Evolutionary conservation across 1,139 yeast species (phyloP).

Genomic region (Suhomyces anneliseae): DNA sequence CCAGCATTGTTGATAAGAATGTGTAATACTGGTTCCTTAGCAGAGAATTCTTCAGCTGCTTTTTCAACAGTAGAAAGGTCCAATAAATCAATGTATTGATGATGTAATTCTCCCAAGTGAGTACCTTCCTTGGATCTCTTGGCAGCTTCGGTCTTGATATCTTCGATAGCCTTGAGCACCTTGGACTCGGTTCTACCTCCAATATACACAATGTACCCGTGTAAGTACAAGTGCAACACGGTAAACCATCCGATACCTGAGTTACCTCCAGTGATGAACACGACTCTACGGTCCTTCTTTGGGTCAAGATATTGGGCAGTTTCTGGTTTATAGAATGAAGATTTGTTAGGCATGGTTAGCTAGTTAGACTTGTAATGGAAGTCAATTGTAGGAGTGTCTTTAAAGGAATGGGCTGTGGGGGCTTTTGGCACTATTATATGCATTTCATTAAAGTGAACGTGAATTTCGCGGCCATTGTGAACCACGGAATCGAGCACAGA

Average conservation of each 20-base stretch:
- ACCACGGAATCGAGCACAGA: too few relatives aligned
- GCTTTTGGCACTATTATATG: too few relatives aligned
- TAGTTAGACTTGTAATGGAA: too few relatives aligned
- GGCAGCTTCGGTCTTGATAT: constrained; percentile 54
- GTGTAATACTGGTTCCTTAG: constrained; percentile 30
- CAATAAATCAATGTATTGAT: constrained; percentile 34
- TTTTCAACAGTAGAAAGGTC: constrained; percentile 30
- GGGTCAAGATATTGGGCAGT: constrained; percentile 43
- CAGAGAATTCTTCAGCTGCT: constrained; percentile 29
- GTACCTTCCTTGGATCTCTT: constrained; percentile 15
- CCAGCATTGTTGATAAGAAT: constrained; percentile 46
- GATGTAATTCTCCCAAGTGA: constrained; percentile 29
- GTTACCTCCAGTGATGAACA: constrained; percentile 77
- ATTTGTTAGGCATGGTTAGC: not conserved
- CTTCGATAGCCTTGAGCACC: constrained; percentile 55
- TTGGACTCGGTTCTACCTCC: constrained; percentile 66
- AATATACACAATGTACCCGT: constrained; percentile 73
- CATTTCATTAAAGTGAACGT: too few relatives aligned
- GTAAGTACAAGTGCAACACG: constrained; percentile 70
- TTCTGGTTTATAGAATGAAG: constrained; percentile 23
- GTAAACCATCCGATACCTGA: constrained; percentile 81
- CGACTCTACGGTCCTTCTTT: constrained; percentile 50
- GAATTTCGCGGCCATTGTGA: too few relatives aligned
- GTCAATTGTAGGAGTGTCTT: too few relatives aligned
- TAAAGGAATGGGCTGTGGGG: too few relatives aligned